Evolutionary conservation across 352 stramenopile genomes (phyloP), one percentile per base, ranked within the genome.

Genomic region (Phytopythium delawarense): DNA sequence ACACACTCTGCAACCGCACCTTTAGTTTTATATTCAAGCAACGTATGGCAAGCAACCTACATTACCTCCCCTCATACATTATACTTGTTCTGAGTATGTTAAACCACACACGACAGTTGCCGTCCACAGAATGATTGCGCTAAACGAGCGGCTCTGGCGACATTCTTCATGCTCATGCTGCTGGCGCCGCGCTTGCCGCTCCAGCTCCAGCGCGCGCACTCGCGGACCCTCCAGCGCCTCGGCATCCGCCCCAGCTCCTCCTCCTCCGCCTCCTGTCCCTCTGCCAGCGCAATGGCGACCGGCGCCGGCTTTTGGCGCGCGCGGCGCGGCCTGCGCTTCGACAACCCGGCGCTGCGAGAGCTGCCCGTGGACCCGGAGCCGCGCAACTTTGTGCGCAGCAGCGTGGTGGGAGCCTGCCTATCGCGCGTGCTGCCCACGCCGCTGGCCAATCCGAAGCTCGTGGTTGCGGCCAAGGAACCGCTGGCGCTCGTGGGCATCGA

Each of bases 401-500:
- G 67, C 44, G 79, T 91, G 18, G 55, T 63, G 1, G 67, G 77
- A 30, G 82, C 84, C 4, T 89, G 76, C 67, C 94, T 88, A 63
- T 84, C 82, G 45, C 78, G 74, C 16, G 72, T 92, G 34, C 28
- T 69, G 53, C 82, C 84, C 37, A 92, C 80, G 15, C 77, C 81
- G 4, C 76, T 94, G 11, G 62, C 66, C 16, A 78, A 66, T 50
- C 85, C 84, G 12, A 64, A 88, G 58, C 59, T 94, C 3, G 84
- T 94, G 20, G 57, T 89, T 32, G 60, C 69, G 1, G 84, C 85
- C 30, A 63, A 64, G 57, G 69, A 72, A 53, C 75, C 80, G 39
- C 58, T 94, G n/a, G 63, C 61, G 49, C 78, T 93, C 64, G 77
- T 75, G 9, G 85, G 81, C 25, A 81, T 92, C 52, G 67, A 89